These are phyloP conservation scores for Xylaria sp. DNA, from an alignment of 2,329 filamentous ascomycete species.

Conservation along the genomic window DNA sequence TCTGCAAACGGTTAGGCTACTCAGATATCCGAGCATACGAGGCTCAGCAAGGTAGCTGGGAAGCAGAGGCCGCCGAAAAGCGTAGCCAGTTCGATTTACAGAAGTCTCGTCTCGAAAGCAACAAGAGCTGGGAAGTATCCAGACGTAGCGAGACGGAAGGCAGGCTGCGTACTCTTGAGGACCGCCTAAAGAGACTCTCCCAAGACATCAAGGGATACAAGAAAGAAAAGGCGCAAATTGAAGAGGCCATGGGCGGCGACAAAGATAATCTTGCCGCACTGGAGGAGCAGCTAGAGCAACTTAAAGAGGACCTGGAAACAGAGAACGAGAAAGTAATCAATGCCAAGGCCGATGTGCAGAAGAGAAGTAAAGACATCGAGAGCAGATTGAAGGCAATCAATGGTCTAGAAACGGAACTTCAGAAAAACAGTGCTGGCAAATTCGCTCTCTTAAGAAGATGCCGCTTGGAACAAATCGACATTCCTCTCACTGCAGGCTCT, in stretches of 20 bases:
- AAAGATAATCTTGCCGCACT: constrained; percentile 82
- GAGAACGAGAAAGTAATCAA: constrained; percentile 81
- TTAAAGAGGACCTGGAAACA: constrained; percentile 74
- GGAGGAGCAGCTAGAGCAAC: constrained; percentile 75
- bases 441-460: constrained; percentile 88
- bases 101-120: constrained; percentile 76
- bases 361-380: constrained; percentile 86
- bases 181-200: constrained; percentile 73
- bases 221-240: constrained; percentile 77
- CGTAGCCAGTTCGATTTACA: constrained; percentile 89
- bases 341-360: constrained; percentile 82
- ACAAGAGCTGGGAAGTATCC: constrained; percentile 67
- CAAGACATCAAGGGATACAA: constrained; percentile 76
- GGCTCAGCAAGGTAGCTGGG: constrained; percentile 88
- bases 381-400: constrained; percentile 77
- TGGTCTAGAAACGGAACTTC: constrained; percentile 83
- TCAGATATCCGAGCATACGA: constrained; percentile 92
- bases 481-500: constrained; percentile 81
- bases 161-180: constrained; percentile 76
- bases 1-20: constrained; percentile 89
- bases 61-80: constrained; percentile 89
- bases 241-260: constrained; percentile 76
- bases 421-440: constrained; percentile 84
- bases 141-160: constrained; percentile 68
- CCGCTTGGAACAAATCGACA: constrained; percentile 90